These are phyloP conservation scores for Calocybe gangraenosa DNA, from an alignment of 768 basidiomycete species.

Conservation along the genomic window DNA sequence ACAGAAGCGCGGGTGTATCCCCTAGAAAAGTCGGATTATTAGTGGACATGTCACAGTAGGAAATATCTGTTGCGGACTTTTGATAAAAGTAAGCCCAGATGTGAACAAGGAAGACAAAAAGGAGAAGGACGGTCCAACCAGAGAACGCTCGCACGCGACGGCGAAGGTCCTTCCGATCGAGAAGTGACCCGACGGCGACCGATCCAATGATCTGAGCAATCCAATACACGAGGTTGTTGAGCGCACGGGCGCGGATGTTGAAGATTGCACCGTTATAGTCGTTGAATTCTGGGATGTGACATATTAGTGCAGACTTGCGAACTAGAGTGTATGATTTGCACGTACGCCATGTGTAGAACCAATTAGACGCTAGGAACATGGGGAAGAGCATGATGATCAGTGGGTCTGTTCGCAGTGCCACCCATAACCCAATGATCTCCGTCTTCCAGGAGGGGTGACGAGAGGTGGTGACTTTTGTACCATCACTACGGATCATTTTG, in stretches of 20 bases:
- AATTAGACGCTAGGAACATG: conserved; percentile 83
- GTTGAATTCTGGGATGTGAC: conserved; percentile 55
- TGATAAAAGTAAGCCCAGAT: conserved; percentile 79
- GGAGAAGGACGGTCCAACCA: conserved; percentile 61
- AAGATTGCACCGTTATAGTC: conserved; percentile 76
- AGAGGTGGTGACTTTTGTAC: conserved; percentile 57
- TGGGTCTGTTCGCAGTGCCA: conserved; percentile 66
- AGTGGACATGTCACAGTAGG: neutral
- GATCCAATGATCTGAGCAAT: conserved; percentile 74
- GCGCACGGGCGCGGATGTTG: conserved; percentile 70
- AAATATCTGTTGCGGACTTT: conserved; percentile 37
- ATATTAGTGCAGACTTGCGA: neutral
- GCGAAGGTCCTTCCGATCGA: conserved; percentile 51
- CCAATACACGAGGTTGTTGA: conserved; percentile 84
- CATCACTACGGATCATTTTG: conserved; percentile 73
- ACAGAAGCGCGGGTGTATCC: conserved; percentile 58
- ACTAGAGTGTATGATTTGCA: conserved; percentile 2
- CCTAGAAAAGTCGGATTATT: conserved; percentile 8
- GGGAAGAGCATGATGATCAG: conserved; percentile 75
- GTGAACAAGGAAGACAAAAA: conserved; percentile 65
- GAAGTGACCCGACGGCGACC: conserved; percentile 59
- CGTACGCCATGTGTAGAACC: conserved; percentile 85
- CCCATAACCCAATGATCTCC: conserved; percentile 68
- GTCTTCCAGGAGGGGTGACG: conserved; percentile 75
- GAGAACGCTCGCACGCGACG: conserved; percentile 69